A percentile compares a stretch with the other conserved stretches of the same genome.
Conservation (phyloP, 352 stramenopile genomes). For the Phytophthora cryptogea region DNA sequence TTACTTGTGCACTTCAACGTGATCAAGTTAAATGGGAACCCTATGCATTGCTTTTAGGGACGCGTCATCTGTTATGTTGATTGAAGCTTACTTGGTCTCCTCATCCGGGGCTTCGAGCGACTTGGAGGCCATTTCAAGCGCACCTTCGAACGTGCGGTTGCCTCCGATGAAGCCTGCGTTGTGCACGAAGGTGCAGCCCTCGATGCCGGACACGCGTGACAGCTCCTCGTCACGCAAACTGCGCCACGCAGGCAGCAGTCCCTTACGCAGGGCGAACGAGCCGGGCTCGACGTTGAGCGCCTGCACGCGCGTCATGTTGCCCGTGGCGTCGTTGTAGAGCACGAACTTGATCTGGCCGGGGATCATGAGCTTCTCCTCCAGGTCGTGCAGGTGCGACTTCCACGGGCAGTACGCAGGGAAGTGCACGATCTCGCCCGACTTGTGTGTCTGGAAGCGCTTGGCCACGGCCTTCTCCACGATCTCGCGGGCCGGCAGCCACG, state of each 20-base stretch:
- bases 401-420: constrained; percentile 94
- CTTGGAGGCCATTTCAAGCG: constrained; percentile 93
- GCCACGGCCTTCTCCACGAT: constrained; percentile 93
- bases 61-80: too few relatives aligned
- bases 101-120: constrained; percentile 48
- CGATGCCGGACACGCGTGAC: constrained; percentile 98
- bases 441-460: constrained; percentile 87
- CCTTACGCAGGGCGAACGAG: constrained; percentile 93
- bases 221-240: constrained; percentile 98
- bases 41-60: too few relatives aligned
- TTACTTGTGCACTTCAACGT: not conserved
- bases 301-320: constrained; percentile 96
- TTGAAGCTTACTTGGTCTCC: constrained; percentile 8
- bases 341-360: constrained; percentile 96
- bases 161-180: constrained; percentile 98
- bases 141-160: constrained; percentile 96
- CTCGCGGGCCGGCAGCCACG: constrained; percentile 93
- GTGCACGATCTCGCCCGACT: constrained; percentile 93
- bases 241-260: constrained; percentile 92
- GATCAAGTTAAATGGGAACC: too few relatives aligned
- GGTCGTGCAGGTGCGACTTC: constrained; percentile 96
- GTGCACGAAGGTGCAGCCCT: constrained; percentile 99
- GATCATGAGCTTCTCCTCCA: constrained; percentile 93
- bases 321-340: constrained; percentile 94
- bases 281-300: constrained; percentile 93